A percentile compares a stretch with the other conserved stretches of the same genome.
phyloP scores from a whole-genome alignment of 1,139 yeast species.

The Suhomyces wounanorum region DNA sequence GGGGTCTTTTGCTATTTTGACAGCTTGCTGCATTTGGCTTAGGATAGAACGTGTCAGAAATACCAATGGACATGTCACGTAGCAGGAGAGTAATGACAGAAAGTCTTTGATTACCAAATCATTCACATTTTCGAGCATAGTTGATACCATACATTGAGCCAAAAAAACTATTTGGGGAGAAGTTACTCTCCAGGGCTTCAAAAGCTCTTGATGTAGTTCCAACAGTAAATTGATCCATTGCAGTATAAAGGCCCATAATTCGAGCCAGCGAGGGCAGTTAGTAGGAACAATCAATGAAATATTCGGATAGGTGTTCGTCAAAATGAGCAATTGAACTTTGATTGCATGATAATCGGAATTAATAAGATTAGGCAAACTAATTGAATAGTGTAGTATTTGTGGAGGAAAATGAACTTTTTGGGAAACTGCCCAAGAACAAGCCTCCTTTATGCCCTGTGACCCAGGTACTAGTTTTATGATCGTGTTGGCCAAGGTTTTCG shows the following conservation, averaged over 20 bases:
- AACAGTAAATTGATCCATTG: slow-evolving; percentile 1
- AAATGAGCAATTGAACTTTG: neutral
- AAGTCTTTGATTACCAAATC: neutral
- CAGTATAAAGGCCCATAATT: neutral
- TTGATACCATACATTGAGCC: neutral
- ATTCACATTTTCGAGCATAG: too few species aligned
- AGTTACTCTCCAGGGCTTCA: slow-evolving; percentile 1
- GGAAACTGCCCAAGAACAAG: neutral
- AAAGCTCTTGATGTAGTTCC: neutral
- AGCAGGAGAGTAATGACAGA: neutral
- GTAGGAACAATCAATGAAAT: slow-evolving; percentile 5
- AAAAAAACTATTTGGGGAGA: slow-evolving; percentile 3
- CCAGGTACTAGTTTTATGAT: neutral
- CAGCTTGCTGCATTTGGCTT: neutral
- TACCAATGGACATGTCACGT: neutral
- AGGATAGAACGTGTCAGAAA: neutral
- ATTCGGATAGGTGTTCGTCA: neutral
- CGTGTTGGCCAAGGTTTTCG: neutral
- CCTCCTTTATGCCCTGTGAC: neutral
- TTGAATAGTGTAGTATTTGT: neutral
- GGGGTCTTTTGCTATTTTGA: neutral
- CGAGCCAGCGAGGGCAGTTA: neutral
- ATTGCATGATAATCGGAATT: neutral
- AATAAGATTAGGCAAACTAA: neutral
- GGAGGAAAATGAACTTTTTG: neutral